Evolutionary conservation across 108 stramenopile genomes (phyloP).

Genomic region (Pseudonitzschia multiseries): DNA sequence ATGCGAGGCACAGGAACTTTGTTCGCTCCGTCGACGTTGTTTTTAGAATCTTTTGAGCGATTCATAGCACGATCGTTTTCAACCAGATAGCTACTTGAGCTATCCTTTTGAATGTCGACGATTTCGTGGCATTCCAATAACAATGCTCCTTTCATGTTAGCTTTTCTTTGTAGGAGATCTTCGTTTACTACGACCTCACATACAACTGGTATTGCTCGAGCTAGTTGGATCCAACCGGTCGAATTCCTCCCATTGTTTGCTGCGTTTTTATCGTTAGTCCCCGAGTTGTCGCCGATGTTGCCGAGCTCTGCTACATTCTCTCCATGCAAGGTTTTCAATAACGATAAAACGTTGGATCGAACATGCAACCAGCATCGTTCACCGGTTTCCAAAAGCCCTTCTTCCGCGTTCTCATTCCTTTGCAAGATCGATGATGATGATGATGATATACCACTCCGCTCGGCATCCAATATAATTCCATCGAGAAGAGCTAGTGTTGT

Average conservation of each 20-base stretch:
- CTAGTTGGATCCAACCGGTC: conserved; percentile 20
- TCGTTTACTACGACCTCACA: conserved; percentile 11
- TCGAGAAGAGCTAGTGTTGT: conserved; percentile 21
- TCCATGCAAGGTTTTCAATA: conserved; percentile 21
- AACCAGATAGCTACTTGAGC: not conserved
- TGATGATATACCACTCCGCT: not conserved
- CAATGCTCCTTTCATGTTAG: conserved; percentile 9
- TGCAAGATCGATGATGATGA: not conserved
- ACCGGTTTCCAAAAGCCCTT: not conserved
- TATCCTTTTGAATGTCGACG: conserved; percentile 9
- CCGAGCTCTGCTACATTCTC: not conserved
- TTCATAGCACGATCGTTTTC: not conserved
- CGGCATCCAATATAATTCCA: conserved; percentile 6
- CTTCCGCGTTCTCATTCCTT: not conserved
- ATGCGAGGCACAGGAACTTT: not conserved
- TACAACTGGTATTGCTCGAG: conserved; percentile 8
- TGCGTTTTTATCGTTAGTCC: not conserved
- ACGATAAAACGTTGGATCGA: conserved; percentile 11
- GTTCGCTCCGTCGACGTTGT: not conserved
- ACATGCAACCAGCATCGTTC: conserved; percentile 26
- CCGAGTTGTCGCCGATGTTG: not conserved
- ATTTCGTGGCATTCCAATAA: conserved; percentile 24
- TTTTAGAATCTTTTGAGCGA: not conserved
- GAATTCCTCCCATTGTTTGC: not conserved
- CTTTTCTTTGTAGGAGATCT: not conserved